phyloP scores from a whole-genome alignment of 306 rosid species.

The Boehmeria nivea region DNA sequence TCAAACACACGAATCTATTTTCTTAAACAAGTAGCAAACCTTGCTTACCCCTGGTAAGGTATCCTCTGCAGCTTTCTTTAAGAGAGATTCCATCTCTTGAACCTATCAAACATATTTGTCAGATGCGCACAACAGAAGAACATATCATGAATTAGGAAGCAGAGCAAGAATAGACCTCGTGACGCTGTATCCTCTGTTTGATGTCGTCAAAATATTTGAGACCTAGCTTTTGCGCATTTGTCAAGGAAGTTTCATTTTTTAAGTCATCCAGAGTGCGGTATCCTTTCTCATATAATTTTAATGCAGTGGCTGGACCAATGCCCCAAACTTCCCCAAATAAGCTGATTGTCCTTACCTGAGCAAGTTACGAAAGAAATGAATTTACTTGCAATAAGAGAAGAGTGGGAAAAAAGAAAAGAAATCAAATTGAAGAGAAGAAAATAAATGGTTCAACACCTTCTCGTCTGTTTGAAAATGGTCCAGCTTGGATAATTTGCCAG shows the following conservation, averaged over 20 bases:
- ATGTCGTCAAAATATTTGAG: conserved; percentile 89
- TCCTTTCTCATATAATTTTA: conserved; percentile 83
- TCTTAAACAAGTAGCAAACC: too few relatives aligned
- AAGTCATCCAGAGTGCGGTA: conserved; percentile 70
- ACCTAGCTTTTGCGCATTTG: conserved; percentile 78
- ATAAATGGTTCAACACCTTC: conserved; percentile 49
- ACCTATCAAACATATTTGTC: conserved; percentile 59
- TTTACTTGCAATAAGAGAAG: too few relatives aligned
- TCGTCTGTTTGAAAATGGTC: conserved; percentile 86
- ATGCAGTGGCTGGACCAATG: conserved; percentile 87
- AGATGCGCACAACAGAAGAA: not conserved
- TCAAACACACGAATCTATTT: too few relatives aligned
- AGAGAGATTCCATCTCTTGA: conserved; percentile 68
- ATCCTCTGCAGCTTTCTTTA: conserved; percentile 68
- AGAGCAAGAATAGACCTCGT: conserved; percentile 48
- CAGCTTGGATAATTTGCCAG: conserved; percentile 79
- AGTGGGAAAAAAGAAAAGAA: too few relatives aligned
- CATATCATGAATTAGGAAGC: not conserved
- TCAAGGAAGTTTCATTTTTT: conserved; percentile 56
- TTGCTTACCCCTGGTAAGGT: conserved; percentile 72
- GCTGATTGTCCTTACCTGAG: conserved; percentile 66
- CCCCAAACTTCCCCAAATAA: conserved; percentile 98
- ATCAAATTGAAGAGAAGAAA: not conserved
- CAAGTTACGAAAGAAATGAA: not conserved
- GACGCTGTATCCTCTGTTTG: conserved; percentile 68